phyloP scores from a whole-genome alignment of 116 monocot genomes.

The Thalassia testudinum region DNA sequence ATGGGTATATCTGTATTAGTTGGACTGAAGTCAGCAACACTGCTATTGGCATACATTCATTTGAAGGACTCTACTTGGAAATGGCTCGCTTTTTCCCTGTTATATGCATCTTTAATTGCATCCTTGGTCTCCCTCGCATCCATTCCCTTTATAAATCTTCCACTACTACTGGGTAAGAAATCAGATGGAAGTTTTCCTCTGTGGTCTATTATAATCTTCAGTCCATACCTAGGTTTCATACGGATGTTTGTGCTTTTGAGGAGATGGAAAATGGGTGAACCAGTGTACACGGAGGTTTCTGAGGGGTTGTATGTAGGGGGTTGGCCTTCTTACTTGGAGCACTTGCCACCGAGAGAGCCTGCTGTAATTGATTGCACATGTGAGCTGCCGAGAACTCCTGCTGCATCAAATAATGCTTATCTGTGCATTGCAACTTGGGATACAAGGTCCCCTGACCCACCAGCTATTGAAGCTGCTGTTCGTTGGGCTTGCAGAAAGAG shows the following conservation, averaged over 20 bases:
- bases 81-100: constrained; percentile 22
- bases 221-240: constrained; percentile 43
- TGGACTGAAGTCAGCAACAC: constrained; percentile 45
- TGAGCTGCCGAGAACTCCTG: constrained; percentile 51
- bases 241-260: constrained; percentile 40
- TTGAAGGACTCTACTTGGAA: constrained; percentile 15
- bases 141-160: constrained; percentile 51
- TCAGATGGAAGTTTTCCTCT: constrained; percentile 71
- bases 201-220: constrained; percentile 65
- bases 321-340: constrained; percentile 46
- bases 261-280: constrained; percentile 46
- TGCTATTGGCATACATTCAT: constrained; percentile 20
- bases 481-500: constrained; percentile 68
- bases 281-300: constrained; percentile 45
- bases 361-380: constrained; percentile 93
- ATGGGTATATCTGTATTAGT: constrained; percentile 72
- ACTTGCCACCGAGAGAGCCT: constrained; percentile 66
- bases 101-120: constrained; percentile 30
- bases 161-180: constrained; percentile 61
- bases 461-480: constrained; percentile 71
- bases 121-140: constrained; percentile 35
- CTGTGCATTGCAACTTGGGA: constrained; percentile 75
- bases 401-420: constrained; percentile 34
- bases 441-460: constrained; percentile 52
- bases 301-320: constrained; percentile 80